These are phyloP conservation scores for Trichophyton benhamiae DNA, from an alignment of 2,329 filamentous ascomycete species.

Conservation along the genomic window DNA sequence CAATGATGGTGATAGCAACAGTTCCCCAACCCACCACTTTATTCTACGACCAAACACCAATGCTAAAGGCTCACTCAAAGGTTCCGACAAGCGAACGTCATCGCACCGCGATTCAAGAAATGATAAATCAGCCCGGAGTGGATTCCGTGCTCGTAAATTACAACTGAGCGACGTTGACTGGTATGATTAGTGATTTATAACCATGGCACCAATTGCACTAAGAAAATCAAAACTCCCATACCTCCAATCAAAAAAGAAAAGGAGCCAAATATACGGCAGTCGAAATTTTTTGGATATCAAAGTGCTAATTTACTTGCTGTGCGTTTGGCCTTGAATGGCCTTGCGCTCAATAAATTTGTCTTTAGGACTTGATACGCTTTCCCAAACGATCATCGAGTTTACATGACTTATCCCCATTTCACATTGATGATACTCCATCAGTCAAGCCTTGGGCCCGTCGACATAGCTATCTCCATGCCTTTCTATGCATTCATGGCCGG, in stretches of 20 bases:
- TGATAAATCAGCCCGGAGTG: constrained; percentile 52
- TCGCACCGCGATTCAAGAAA: constrained; percentile 30
- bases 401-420: not conserved
- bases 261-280: not conserved
- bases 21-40: constrained; percentile 21
- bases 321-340: not conserved
- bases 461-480: not conserved
- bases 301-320: not conserved
- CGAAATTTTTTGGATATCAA: not conserved
- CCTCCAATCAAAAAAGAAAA: not conserved
- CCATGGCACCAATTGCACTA: not conserved
- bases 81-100: constrained; percentile 30
- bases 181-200: constrained; percentile 42
- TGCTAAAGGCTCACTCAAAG: constrained; percentile 25
- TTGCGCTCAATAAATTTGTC: not conserved
- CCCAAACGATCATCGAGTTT: not conserved
- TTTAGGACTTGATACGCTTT: constrained; percentile 1
- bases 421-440: not conserved
- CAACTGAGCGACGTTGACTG: constrained; percentile 97
- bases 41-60: constrained; percentile 19
- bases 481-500: not conserved
- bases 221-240: not conserved
- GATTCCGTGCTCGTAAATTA: constrained; percentile 76
- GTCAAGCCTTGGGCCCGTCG: too few relatives aligned
- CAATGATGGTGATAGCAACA: constrained; percentile 54